Conservation (phyloP, 2,329 filamentous ascomycete genomes). For the Whalleya microplaca region DNA sequence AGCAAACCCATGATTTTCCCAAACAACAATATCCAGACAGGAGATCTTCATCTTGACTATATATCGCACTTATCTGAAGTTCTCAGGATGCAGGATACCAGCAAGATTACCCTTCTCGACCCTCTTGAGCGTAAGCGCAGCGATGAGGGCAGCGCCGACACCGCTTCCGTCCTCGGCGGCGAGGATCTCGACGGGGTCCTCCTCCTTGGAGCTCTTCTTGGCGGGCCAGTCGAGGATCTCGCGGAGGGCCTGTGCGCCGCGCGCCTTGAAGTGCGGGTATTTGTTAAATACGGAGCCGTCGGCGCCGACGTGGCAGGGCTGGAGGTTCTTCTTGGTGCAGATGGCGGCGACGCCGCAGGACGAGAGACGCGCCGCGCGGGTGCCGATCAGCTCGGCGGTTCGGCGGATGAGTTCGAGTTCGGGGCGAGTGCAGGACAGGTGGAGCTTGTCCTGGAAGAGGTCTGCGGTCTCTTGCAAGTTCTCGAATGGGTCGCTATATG, state of each 20-base stretch:
- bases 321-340: constrained; percentile 91
- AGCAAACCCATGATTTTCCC: constrained; percentile 2
- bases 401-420: constrained; percentile 90
- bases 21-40: no score
- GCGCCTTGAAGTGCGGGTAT: constrained; percentile 96
- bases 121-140: constrained; percentile 69
- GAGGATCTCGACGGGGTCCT: constrained; percentile 85
- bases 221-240: constrained; percentile 95
- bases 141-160: constrained; percentile 96
- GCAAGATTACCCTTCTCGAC: constrained; percentile 65
- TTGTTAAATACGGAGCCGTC: constrained; percentile 99
- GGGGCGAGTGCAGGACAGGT: constrained; percentile 69
- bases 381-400: constrained; percentile 91
- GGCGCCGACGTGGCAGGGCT: constrained; percentile 89
- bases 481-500: constrained; percentile 81
- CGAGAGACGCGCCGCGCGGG: constrained; percentile 88
- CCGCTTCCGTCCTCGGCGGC: constrained; percentile 94
- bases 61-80: constrained; percentile 56
- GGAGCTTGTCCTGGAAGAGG: constrained; percentile 76
- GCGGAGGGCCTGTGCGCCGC: constrained; percentile 84
- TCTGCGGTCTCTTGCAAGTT: constrained; percentile 89
- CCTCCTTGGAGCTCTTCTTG: constrained; percentile 68
- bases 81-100: constrained; percentile 67
- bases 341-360: constrained; percentile 96
- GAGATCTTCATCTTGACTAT: constrained; percentile 6